These are phyloP conservation scores for Lecanoromycetidae sp. DNA, from an alignment of 2,329 filamentous ascomycete species.

Conservation along the genomic window DNA sequence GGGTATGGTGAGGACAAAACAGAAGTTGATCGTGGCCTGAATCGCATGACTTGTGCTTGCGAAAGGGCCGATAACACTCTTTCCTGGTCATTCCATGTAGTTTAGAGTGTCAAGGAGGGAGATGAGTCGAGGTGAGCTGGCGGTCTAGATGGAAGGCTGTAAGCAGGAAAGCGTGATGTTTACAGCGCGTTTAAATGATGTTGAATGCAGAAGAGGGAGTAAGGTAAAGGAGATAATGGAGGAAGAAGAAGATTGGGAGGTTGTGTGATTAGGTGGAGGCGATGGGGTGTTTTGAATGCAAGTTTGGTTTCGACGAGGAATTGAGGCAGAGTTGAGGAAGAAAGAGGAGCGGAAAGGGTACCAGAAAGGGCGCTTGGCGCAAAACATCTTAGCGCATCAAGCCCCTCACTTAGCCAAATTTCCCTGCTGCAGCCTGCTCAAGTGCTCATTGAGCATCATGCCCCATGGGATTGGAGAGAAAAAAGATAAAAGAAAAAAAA, in stretches of 20 bases:
- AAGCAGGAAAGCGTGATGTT: slow-evolving; percentile 1
- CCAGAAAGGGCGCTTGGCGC: too few species aligned
- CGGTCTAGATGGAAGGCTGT: background rate
- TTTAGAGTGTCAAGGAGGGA: background rate
- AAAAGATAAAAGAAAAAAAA: too few species aligned
- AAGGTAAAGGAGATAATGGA: background rate
- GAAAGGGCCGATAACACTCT: background rate
- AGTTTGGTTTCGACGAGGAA: too few species aligned
- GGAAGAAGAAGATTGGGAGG: background rate
- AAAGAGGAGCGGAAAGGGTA: too few species aligned
- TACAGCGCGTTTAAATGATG: background rate
- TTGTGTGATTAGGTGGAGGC: background rate
- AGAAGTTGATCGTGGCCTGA: slow-evolving; percentile 9
- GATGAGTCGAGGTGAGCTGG: background rate
- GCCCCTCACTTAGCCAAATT: too few species aligned
- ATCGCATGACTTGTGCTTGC: slow-evolving; percentile 15
- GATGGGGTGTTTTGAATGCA: background rate
- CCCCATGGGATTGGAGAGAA: too few species aligned
- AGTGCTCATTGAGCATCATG: too few species aligned
- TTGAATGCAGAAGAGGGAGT: background rate
- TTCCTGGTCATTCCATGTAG: background rate
- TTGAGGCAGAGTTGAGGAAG: too few species aligned
- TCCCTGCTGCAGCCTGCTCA: too few species aligned
- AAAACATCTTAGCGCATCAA: too few species aligned
- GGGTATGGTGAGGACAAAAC: slow-evolving; percentile 8